Evolutionary conservation across 441 rosid species (phyloP), one percentile per base, ranked within the genome.

Genomic region (Pelargonium myrrhifolium): DNA sequence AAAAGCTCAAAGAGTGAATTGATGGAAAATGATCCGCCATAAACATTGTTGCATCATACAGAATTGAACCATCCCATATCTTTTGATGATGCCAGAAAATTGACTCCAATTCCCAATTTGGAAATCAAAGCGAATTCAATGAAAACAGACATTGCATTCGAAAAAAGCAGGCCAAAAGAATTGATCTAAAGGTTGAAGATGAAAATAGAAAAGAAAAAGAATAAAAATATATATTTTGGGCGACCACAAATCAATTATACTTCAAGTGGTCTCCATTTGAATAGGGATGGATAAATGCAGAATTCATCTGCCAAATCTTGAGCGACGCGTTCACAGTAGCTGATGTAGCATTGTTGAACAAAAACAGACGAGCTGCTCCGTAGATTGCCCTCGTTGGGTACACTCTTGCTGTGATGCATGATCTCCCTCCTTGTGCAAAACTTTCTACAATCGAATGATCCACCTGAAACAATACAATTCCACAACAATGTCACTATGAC

Each of bases 401-500:
- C 26, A 88, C 84, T 37, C 99, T 69, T 9, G 99, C 86, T 0
- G 99, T 87, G 21, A 91, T 91, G 20, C 80, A 79, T 42, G 84
- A 77, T 71, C 99, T 86, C 43, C 99, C 99, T 39, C 97, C 89
- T 82, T 88, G 99, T 7, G 85, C 99, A 40, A 88, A 94, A 67
- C 84, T 86, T 79, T 94, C 99, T 2, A 94, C 83, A 43, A 91
- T 89, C 0, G 99, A 88, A 81, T 94, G 99, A 81, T 94, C 97
- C 65, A 91, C 92, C 98, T 93, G 77, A 4, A 71, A 47, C 12
- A 4, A 14, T 1, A 47, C 53, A 15, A 11, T 10, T n/a, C 37
- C 15, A 47, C n/a, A 47, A 47, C 18, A 47, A 47, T 31, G 37
- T 31, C 37, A 31, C 37, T 31, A 31, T 31, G 5, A 31, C 37